phyloP scores from a whole-genome alignment of 2,329 filamentous ascomycete species.

The Fulvia fulva region DNA sequence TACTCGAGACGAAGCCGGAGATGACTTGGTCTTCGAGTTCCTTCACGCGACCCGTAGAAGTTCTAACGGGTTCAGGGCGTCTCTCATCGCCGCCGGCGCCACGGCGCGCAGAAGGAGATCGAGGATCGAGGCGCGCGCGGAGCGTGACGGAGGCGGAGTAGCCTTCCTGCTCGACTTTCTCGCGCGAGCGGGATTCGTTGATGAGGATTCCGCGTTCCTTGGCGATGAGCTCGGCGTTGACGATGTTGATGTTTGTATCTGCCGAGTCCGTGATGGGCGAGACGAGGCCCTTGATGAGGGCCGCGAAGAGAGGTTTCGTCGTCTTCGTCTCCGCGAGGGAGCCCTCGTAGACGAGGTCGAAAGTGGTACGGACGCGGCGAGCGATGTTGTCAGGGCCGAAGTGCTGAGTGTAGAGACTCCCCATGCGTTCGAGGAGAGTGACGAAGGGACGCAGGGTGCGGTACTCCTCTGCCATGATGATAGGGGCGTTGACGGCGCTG shows the following conservation, averaged over 20 bases:
- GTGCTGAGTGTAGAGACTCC: conserved; percentile 73
- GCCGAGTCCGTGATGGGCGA: conserved; percentile 64
- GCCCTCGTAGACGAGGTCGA: conserved; percentile 75
- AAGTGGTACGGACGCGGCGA: conserved; percentile 57
- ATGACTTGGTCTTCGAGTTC: conserved; percentile 50
- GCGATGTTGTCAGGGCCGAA: conserved; percentile 45
- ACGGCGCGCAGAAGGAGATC: conserved; percentile 30
- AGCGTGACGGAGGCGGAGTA: conserved; percentile 71
- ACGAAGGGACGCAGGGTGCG: conserved; percentile 74
- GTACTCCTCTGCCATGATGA: conserved; percentile 78
- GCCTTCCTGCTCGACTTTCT: conserved; percentile 53
- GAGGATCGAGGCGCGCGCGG: conserved; percentile 44
- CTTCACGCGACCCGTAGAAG: conserved; percentile 15
- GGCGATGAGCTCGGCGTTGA: conserved; percentile 72
- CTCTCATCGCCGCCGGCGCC: not conserved
- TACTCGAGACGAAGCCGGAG: conserved; percentile 64
- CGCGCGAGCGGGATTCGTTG: conserved; percentile 66
- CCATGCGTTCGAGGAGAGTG: conserved; percentile 72
- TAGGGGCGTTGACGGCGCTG: conserved; percentile 70
- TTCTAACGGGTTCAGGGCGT: not conserved
- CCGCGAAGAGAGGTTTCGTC: conserved; percentile 74
- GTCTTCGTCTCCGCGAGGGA: conserved; percentile 67
- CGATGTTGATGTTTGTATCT: conserved; percentile 71
- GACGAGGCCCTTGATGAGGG: conserved; percentile 71
- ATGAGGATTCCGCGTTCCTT: conserved; percentile 74